Conservation (phyloP, 208 protist genomes). For the Acanthamoeba polyphaga region DNA sequence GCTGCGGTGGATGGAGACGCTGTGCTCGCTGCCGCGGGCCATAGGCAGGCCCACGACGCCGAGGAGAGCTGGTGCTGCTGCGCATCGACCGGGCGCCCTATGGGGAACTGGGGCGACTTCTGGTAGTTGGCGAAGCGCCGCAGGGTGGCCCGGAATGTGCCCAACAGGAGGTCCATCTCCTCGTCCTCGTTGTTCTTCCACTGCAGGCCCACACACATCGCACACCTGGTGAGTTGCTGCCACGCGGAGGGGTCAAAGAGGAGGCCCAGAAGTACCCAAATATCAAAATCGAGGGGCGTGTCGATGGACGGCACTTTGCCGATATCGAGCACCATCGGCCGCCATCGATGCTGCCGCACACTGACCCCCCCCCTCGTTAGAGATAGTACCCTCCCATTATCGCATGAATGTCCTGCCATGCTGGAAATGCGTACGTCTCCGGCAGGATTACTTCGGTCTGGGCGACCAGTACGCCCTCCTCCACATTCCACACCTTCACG, state of each 20-base stretch:
- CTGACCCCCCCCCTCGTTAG: too few relatives aligned
- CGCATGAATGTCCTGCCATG: too few relatives aligned
- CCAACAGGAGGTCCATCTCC: not conserved
- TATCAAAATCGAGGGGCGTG: not conserved
- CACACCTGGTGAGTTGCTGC: not conserved
- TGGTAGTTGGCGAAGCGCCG: not conserved
- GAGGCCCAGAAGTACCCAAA: not conserved
- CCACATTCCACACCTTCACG: slow-evolving; percentile 30
- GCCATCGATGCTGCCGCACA: not conserved
- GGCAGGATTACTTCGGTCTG: not conserved
- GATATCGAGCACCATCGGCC: not conserved
- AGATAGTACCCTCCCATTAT: too few relatives aligned
- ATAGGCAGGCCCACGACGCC: not conserved
- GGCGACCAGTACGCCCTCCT: not conserved
- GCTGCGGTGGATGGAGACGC: not conserved
- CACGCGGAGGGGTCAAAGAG: not conserved
- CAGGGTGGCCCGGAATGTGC: slow-evolving; percentile 3
- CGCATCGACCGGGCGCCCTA: not conserved
- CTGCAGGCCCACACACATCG: not conserved
- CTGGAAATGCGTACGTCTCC: not conserved
- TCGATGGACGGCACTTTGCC: slow-evolving; percentile 36
- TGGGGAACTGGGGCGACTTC: slow-evolving; percentile 9
- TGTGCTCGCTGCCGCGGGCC: not conserved
- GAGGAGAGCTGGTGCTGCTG: not conserved
- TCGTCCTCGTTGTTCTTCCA: slow-evolving; percentile 29